A percentile compares a stretch with the other conserved stretches of the same genome.
phyloP scores from a whole-genome alignment of 1,284 basidiomycete species.

The Ustilago cynodontis region DNA sequence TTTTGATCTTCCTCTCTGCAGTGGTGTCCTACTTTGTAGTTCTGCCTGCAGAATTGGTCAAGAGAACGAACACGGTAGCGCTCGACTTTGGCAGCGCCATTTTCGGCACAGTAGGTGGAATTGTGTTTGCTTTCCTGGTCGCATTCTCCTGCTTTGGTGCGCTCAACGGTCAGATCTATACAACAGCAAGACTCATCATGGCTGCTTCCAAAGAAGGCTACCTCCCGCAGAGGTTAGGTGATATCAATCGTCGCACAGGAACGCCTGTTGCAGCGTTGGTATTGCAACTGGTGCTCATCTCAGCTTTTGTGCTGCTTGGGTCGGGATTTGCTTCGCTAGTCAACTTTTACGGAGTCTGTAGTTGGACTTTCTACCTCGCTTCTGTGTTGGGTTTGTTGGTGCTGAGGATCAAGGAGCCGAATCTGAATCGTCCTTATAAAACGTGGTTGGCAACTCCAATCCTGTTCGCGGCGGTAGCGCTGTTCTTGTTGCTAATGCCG shows the following conservation, averaged over 20 bases:
- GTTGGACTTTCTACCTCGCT: constrained; percentile 64
- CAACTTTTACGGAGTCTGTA: constrained; percentile 73
- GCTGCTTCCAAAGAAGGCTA: constrained; percentile 89
- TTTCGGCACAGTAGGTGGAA: constrained; percentile 86
- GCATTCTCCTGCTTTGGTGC: constrained; percentile 81
- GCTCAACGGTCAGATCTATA: constrained; percentile 60
- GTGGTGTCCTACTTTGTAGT: constrained; percentile 94
- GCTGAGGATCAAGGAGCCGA: constrained; percentile 89
- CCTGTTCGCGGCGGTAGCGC: constrained; percentile 87
- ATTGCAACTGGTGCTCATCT: constrained; percentile 73
- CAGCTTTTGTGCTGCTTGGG: constrained; percentile 62
- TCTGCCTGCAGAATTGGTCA: constrained; percentile 78
- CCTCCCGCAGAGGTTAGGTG: constrained; percentile 72
- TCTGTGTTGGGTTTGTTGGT: constrained; percentile 83
- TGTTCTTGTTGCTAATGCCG: constrained; percentile 95
- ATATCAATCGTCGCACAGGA: constrained; percentile 31
- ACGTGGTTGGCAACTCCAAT: constrained; percentile 92
- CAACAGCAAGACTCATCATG: constrained; percentile 81
- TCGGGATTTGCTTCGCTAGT: constrained; percentile 72
- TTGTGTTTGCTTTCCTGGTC: constrained; percentile 87
- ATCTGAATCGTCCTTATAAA: constrained; percentile 77
- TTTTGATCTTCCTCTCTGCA: constrained; percentile 82
- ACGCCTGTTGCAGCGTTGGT: constrained; percentile 58
- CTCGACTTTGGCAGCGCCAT: constrained; percentile 87
- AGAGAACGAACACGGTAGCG: constrained; percentile 84